phyloP scores from a whole-genome alignment of 352 stramenopile genomes.

The Phytopythium ostracodes region DNA sequence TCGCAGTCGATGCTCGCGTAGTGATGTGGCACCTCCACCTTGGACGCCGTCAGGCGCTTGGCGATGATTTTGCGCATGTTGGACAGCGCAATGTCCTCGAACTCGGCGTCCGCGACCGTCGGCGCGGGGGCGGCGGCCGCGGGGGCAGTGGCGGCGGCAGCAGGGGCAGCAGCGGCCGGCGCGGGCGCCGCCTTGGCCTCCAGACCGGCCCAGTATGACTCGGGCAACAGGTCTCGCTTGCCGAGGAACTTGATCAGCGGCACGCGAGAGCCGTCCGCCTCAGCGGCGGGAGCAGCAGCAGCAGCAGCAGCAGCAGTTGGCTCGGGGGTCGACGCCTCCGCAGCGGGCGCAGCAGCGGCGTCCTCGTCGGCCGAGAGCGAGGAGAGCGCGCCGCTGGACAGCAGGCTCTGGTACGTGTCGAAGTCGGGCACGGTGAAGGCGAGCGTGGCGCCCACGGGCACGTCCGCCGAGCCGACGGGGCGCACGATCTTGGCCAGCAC shows the following conservation, averaged over 20 bases:
- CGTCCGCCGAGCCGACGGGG: constrained; percentile 77
- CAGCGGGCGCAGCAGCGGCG: constrained; percentile 8
- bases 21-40: constrained; percentile 95
- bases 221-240: constrained; percentile 66
- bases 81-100: constrained; percentile 82
- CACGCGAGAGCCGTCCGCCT: constrained; percentile 26
- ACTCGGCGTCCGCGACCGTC: constrained; percentile 33
- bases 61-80: constrained; percentile 99
- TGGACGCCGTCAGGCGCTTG: constrained; percentile 95
- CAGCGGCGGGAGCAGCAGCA: not conserved
- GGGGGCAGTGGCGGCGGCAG: constrained; percentile 8
- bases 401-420: constrained; percentile 64
- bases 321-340: constrained; percentile 6
- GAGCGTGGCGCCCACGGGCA: constrained; percentile 91
- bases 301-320: constrained; percentile 1
- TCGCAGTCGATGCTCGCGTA: constrained; percentile 97
- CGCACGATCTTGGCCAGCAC: constrained; percentile 94
- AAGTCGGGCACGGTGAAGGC: constrained; percentile 93
- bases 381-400: constrained; percentile 52
- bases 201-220: constrained; percentile 30
- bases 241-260: constrained; percentile 85
- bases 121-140: constrained; percentile 7
- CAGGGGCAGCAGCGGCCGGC: constrained; percentile 8
- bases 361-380: constrained; percentile 26
- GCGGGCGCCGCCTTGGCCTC: constrained; percentile 11